Base-by-base conservation (phyloP, 1,284 basidiomycete genomes). In the Schizopora paradoxa region DNA sequence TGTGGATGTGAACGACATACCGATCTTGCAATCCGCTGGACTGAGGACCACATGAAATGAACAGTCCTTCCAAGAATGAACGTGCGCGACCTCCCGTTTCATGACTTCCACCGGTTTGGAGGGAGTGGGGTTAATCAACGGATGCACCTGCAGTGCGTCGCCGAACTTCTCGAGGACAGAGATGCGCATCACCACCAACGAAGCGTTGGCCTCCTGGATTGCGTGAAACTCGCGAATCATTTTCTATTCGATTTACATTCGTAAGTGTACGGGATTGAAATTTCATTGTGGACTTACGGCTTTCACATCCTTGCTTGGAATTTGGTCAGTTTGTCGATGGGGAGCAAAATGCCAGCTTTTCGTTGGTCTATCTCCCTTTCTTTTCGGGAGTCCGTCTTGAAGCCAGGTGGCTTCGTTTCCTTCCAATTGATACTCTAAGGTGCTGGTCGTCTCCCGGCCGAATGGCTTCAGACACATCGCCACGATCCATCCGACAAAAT, bases 271-370 rank as follows among this genome's bases (percentile, higher is more conserved):
- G 25, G 13, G 18, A 10, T 3, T 14, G 16, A 29, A 22, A 32
- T 7, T 16, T 6, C 6, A 18, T 11, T 6, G 8, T 18, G 21
- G 14, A 23, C 54, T 28, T 35, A 58, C 57, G 27, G 47, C 33
- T 10, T 42, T 37, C 16, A 58, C 47, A 23, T 52, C 50, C 6
- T 46, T 28, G 5, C 43, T 13, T 0, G 55, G 44, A 19, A 51
- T 37, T 33, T 53, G 43, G 13, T 56, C 50, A 13, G 56, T 29
- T 47, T 62, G 60, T 4, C 60, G 41, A 34, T 57, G 57, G 3
- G 60, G 60, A 11, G 57, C 28, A 39, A 54, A 51, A 43, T 61
- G 59, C 54, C 56, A 61, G 2, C 54, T 49, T 2, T 43, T 49
- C 28, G n/a, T 42, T 2, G 59, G 58, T 18, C 59, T 29, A 8